A percentile compares a stretch with the other conserved stretches of the same genome.
phyloP scores from a whole-genome alignment of 192 early-diverging fungal genomes.

The Gigaspora rosea region DNA sequence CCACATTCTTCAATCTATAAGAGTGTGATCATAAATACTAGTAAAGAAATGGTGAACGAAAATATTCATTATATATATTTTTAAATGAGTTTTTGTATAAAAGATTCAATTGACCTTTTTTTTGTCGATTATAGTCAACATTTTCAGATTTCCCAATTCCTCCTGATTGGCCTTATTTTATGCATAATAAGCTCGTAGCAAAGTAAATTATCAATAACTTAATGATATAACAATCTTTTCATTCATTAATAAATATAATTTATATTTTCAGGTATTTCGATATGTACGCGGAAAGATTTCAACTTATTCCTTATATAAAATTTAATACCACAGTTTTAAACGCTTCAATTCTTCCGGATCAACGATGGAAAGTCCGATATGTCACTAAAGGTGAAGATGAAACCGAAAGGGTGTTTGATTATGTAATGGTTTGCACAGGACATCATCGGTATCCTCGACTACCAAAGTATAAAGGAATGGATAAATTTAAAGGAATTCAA shows the following conservation, averaged over 20 bases:
- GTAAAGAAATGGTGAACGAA: slow-evolving; percentile 43
- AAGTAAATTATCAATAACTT: slow-evolving; percentile 35
- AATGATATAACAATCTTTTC: neutral
- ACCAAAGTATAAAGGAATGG: slow-evolving; percentile 56
- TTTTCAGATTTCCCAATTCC: slow-evolving; percentile 65
- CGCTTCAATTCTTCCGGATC: slow-evolving; percentile 43
- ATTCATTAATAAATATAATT: neutral
- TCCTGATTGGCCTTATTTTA: slow-evolving; percentile 56
- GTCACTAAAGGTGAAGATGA: neutral
- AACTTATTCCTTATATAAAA: slow-evolving; percentile 53
- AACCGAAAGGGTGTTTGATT: slow-evolving; percentile 50
- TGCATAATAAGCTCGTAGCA: slow-evolving; percentile 50
- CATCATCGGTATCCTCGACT: slow-evolving; percentile 58
- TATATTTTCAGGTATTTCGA: slow-evolving; percentile 47
- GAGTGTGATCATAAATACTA: slow-evolving; percentile 58
- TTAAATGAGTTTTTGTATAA: too few relatives aligned
- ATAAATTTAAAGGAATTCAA: slow-evolving; percentile 50
- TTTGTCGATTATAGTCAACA: slow-evolving; percentile 5
- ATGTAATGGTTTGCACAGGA: slow-evolving; percentile 39
- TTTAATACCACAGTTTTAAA: slow-evolving; percentile 54
- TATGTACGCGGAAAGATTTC: slow-evolving; percentile 51
- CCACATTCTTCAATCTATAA: slow-evolving; percentile 58
- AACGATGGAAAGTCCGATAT: slow-evolving; percentile 3
- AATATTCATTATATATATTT: too few relatives aligned
- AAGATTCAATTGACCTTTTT: too few relatives aligned